Evolutionary conservation across 1,284 basidiomycete genomes (phyloP).

Genomic region (Trametes versicolor): DNA sequence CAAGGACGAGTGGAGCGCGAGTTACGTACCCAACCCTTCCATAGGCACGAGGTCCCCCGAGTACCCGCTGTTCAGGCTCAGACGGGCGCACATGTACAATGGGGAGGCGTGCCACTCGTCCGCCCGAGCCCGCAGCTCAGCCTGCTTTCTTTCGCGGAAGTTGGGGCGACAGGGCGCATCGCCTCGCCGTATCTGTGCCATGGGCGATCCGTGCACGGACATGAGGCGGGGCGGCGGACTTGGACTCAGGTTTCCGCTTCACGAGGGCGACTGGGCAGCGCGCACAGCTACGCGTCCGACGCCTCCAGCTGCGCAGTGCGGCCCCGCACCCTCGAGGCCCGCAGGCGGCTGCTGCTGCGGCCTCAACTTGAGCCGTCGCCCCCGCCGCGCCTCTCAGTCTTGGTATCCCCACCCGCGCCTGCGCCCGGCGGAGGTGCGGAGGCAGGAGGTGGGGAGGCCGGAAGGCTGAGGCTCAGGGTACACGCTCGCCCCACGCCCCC

Average conservation of each 20-base stretch:
- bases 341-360: conserved; percentile 3
- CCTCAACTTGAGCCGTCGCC: conserved; percentile 15
- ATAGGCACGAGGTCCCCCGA: conserved; percentile 11
- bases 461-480: conserved; percentile 8
- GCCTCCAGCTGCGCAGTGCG: neutral
- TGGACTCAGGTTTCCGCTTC: no score
- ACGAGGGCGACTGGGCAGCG: neutral
- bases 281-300: neutral
- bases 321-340: neutral
- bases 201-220: no score
- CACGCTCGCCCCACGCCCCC: conserved; percentile 52
- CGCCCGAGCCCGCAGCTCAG: neutral
- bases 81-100: neutral
- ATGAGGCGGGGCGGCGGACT: no score
- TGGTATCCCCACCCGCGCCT: neutral
- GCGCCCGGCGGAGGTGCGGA: no score
- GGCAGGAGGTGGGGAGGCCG: no score
- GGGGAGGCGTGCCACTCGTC: neutral
- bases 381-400: neutral
- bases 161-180: no score
- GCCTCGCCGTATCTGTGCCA: no score
- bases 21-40: conserved; percentile 22
- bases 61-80: neutral
- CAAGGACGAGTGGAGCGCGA: conserved; percentile 6
- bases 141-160: no score